A percentile compares a stretch with the other conserved stretches of the same genome.
Evolutionary conservation across 2,329 filamentous ascomycete species (phyloP).

Genomic region (Talaromyces sp.): DNA sequence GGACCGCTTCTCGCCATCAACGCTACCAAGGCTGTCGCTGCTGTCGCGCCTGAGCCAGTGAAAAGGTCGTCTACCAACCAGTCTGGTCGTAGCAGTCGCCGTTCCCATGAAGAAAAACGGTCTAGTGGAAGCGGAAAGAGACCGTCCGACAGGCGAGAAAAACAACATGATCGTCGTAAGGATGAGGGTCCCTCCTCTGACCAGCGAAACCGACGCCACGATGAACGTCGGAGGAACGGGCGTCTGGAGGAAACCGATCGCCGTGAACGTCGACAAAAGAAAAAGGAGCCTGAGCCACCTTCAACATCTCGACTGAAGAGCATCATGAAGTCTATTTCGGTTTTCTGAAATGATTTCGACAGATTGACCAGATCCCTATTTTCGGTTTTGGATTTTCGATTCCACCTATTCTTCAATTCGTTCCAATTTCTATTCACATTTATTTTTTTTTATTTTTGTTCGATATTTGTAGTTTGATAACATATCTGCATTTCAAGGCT

Average conservation of each 20-base stretch:
- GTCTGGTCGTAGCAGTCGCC: constrained; percentile 21
- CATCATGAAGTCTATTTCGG: constrained; percentile 12
- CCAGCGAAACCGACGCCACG: constrained; percentile 10
- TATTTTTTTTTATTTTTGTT: background rate
- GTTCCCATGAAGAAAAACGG: constrained; percentile 9
- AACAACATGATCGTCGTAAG: constrained; percentile 10
- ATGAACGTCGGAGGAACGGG: constrained; percentile 7
- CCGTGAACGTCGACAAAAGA: constrained; percentile 4
- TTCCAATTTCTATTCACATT: background rate
- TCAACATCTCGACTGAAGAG: constrained; percentile 7
- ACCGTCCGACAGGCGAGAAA: constrained; percentile 8
- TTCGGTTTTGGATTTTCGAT: background rate
- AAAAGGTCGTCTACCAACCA: constrained; percentile 24
- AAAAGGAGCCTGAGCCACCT: constrained; percentile 4
- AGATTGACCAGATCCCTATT: background rate
- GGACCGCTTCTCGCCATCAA: constrained; percentile 35
- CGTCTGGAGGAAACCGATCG: constrained; percentile 5
- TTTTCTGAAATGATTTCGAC: constrained; percentile 2
- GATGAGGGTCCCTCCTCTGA: constrained; percentile 2
- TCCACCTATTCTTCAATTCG: background rate
- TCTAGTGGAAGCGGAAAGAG: constrained; percentile 11
- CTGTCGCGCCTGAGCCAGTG: constrained; percentile 11
- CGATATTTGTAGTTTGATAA: background rate
- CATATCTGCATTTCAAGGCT: background rate
- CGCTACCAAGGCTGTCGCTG: constrained; percentile 24